Evolutionary conservation across 78 protist genomes (phyloP).

Genomic region (Dictyostelium discoideum): DNA sequence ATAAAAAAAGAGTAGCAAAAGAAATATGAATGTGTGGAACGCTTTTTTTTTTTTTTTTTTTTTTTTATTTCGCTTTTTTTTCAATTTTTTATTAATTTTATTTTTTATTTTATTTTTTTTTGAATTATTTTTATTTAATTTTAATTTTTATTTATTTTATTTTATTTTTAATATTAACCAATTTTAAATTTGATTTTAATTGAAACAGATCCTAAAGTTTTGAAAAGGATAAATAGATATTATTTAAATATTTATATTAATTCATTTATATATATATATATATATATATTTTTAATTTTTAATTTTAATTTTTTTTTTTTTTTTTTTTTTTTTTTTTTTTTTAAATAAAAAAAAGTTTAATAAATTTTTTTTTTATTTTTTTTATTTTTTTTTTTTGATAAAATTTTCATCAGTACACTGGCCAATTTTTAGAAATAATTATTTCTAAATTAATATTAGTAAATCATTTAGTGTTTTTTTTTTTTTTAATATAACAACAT

Average conservation of each 20-base stretch:
- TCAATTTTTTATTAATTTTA: too few species aligned
- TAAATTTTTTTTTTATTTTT: not conserved
- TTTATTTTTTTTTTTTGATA: not conserved
- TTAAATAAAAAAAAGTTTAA: not conserved
- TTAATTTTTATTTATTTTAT: not conserved
- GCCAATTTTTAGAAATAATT: not conserved
- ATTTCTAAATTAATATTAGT: not conserved
- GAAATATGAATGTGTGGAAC: too few species aligned
- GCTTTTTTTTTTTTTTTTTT: too few species aligned
- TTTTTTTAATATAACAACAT: not conserved
- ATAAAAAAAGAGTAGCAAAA: too few species aligned
- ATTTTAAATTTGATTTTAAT: too few species aligned
- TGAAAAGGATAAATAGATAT: too few species aligned
- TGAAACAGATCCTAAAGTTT: too few species aligned
- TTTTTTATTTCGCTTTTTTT: too few species aligned
- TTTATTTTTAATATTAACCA: not conserved
- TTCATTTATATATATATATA: too few species aligned
- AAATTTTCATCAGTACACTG: not conserved
- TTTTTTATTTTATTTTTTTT: too few species aligned
- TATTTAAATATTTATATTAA: too few species aligned
- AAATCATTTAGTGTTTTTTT: not conserved
- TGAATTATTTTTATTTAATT: not conserved
- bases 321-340: not conserved
- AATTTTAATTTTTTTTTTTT: not conserved
- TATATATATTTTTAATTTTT: not conserved